Percentiles rank a stretch among this genome's conserved stretches.
Conservation (phyloP, 169 alveolate species). For the Plasmodium reichenowi region DNA sequence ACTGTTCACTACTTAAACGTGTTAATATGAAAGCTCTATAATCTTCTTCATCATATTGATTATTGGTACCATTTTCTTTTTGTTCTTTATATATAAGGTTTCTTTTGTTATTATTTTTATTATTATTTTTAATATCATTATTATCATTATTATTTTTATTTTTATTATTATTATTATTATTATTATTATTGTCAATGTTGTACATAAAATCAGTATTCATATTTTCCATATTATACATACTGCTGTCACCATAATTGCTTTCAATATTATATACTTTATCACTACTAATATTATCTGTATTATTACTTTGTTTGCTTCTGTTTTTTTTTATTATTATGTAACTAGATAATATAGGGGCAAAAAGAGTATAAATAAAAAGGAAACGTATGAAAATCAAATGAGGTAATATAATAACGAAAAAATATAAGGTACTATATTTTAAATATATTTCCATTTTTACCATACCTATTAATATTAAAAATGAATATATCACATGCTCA, state of each 20-base stretch:
- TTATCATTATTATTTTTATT: neutral
- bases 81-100: neutral
- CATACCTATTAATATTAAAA: conserved; percentile 47
- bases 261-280: neutral
- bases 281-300: conserved; percentile 33
- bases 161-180: neutral
- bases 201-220: too few species aligned
- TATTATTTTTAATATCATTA: neutral
- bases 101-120: too few species aligned
- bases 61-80: conserved; percentile 22
- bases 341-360: conserved; percentile 62
- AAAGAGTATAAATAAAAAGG: conserved; percentile 39
- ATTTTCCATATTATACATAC: too few species aligned
- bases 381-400: conserved; percentile 69
- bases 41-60: conserved; percentile 26
- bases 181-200: too few species aligned
- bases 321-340: conserved; percentile 46
- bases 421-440: conserved; percentile 45
- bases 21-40: conserved; percentile 51
- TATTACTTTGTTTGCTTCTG: conserved; percentile 7
- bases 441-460: conserved; percentile 53
- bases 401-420: conserved; percentile 53
- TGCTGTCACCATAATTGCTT: too few species aligned
- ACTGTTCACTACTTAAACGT: conserved; percentile 70
- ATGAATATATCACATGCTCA: conserved; percentile 44